phyloP scores from a whole-genome alignment of 441 rosid genomes.

The Viola pubescens region DNA sequence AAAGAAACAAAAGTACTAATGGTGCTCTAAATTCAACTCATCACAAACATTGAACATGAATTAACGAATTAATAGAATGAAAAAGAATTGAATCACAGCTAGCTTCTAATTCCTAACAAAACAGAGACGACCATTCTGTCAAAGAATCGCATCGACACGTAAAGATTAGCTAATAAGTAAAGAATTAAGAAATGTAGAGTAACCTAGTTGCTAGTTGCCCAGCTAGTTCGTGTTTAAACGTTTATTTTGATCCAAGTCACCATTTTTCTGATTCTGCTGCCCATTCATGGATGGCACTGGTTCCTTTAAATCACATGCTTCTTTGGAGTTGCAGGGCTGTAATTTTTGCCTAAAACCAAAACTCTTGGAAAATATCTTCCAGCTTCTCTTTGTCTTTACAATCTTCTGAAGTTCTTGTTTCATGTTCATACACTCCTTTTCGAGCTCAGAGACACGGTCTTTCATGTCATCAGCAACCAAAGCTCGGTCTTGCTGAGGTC shows the following conservation, averaged over 20 bases:
- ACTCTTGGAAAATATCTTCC: slow-evolving; percentile 49
- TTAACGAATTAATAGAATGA: background rate
- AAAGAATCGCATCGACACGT: slow-evolving; percentile 1
- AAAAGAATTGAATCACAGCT: slow-evolving; percentile 1
- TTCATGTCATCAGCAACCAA: slow-evolving; percentile 40
- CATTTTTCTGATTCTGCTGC: slow-evolving; percentile 18
- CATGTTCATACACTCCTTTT: slow-evolving; percentile 64
- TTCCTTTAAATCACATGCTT: slow-evolving; percentile 19
- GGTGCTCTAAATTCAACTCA: background rate
- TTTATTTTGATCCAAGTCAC: slow-evolving; percentile 17
- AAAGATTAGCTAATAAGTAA: slow-evolving; percentile 8
- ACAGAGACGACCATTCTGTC: slow-evolving; percentile 5
- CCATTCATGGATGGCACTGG: slow-evolving; percentile 12
- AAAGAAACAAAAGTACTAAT: background rate
- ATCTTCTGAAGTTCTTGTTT: slow-evolving; percentile 74
- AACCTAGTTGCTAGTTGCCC: background rate
- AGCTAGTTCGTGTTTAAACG: slow-evolving; percentile 11
- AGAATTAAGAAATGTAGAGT: background rate
- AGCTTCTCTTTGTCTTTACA: slow-evolving; percentile 50
- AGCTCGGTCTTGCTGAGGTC: slow-evolving; percentile 10
- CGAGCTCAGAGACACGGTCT: slow-evolving; percentile 64
- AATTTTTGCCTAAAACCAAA: slow-evolving; percentile 49
- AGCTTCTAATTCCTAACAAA: slow-evolving; percentile 1
- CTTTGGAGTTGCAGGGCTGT: slow-evolving; percentile 42
- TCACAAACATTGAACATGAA: too few relatives aligned